Evolutionary conservation across 2,329 filamentous ascomycete species (phyloP).

Genomic region (Fusarium phyllophilum): DNA sequence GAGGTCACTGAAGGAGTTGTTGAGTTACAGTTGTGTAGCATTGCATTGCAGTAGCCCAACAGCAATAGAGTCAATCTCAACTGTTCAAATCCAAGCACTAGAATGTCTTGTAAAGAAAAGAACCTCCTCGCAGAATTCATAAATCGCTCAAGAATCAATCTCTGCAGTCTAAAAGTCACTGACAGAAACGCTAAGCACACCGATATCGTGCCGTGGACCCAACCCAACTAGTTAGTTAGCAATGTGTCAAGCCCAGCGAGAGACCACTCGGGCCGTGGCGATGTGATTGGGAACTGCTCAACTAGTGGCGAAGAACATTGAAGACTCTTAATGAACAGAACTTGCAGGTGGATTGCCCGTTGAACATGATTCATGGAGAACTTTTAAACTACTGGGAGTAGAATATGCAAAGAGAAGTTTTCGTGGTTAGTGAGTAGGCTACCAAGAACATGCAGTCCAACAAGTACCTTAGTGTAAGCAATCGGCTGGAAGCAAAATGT

Average conservation of each 20-base stretch:
- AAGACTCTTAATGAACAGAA: neutral
- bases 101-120: neutral
- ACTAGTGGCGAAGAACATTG: constrained; percentile 4
- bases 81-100: too few species aligned
- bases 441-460: neutral
- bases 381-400: neutral
- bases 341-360: neutral
- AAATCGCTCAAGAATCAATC: constrained; percentile 21
- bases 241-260: neutral
- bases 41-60: neutral
- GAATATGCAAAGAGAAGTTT: neutral
- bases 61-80: neutral
- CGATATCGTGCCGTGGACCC: neutral
- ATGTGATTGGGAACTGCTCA: neutral
- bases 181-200: constrained; percentile 9
- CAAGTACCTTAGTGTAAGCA: neutral
- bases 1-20: neutral
- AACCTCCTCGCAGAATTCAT: neutral
- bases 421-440: neutral
- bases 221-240: neutral
- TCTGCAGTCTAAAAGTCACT: neutral
- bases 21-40: neutral
- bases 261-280: constrained; percentile 9
- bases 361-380: constrained; percentile 8
- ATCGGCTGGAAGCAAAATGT: neutral